Percentiles rank a stretch among this genome's conserved stretches.
phyloP scores from a whole-genome alignment of 1,139 yeast species.

The Protomyces arabidopsidicola region DNA sequence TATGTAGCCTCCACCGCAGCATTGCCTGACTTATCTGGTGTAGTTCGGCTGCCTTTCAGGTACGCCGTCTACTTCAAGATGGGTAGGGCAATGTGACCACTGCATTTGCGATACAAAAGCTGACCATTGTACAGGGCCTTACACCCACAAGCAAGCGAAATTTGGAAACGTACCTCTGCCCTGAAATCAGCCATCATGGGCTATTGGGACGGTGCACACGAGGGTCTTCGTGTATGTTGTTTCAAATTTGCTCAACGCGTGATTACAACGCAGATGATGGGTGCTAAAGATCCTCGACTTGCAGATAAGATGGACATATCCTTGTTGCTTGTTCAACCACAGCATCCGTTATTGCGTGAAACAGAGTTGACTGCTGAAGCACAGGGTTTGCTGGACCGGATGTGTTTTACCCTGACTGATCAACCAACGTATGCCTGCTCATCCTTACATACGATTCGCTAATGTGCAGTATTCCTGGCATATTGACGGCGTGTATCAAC shows the following conservation, averaged over 20 bases:
- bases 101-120: background rate
- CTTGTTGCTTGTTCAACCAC: constrained; percentile 54
- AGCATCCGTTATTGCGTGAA: constrained; percentile 63
- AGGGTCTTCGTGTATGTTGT: constrained; percentile 56
- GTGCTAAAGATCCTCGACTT: constrained; percentile 42
- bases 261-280: constrained; percentile 63
- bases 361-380: constrained; percentile 66
- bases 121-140: constrained; percentile 34
- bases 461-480: constrained; percentile 32
- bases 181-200: constrained; percentile 39
- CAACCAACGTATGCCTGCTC: constrained; percentile 40
- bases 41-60: background rate
- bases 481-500: constrained; percentile 41
- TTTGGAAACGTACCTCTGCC: constrained; percentile 38
- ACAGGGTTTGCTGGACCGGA: constrained; percentile 58
- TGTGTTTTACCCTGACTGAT: constrained; percentile 54
- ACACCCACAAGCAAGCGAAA: constrained; percentile 31
- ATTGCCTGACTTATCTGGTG: background rate
- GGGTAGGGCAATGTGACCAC: background rate
- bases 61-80: background rate
- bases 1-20: constrained; percentile 22
- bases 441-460: background rate
- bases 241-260: constrained; percentile 68
- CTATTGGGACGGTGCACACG: constrained; percentile 39
- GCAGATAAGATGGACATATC: constrained; percentile 47